Conservation (phyloP, 208 protist genomes). For the Entamoeba invadens region DNA sequence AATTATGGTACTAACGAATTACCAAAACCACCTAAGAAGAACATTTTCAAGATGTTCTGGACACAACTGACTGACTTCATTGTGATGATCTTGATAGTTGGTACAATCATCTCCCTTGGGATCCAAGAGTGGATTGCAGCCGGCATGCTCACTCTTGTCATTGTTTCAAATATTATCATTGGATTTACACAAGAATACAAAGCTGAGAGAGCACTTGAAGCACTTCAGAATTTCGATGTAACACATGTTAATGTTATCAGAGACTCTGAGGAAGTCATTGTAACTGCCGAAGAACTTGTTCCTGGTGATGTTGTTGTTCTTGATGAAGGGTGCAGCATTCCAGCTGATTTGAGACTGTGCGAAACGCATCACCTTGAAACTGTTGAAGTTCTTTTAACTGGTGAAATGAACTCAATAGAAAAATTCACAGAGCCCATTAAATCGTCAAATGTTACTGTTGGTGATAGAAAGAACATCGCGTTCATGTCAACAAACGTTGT, state of each 20-base stretch:
- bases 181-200: conserved; percentile 7
- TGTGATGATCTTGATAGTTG: neutral
- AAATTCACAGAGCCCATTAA: neutral
- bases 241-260: neutral
- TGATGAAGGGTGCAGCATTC: neutral
- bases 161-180: neutral
- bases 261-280: neutral
- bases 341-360: neutral
- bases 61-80: neutral
- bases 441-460: neutral
- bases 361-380: neutral
- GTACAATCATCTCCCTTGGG: neutral
- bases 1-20: neutral
- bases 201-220: neutral
- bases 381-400: neutral
- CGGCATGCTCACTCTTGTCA: neutral
- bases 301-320: neutral
- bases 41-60: neutral
- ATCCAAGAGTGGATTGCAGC: neutral
- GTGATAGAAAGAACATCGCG: neutral
- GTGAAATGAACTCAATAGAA: neutral
- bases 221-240: neutral
- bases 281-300: neutral
- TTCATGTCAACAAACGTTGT: neutral
- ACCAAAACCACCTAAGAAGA: neutral